Base-by-base conservation (phyloP, 192 early-diverging fungal genomes). In the Coemansia sp. region DNA sequence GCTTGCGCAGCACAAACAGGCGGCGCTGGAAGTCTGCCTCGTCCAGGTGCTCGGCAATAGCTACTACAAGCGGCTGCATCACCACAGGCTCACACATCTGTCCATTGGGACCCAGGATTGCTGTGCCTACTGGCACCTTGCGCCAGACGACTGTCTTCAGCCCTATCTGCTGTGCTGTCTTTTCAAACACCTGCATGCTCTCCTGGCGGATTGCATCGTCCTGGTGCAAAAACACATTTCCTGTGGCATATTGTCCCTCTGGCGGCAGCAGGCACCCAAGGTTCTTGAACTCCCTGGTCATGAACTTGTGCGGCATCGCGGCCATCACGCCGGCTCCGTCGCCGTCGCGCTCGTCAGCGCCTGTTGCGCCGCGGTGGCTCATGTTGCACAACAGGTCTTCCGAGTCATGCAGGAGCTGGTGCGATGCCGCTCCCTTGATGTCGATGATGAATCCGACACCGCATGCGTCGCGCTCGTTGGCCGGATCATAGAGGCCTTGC, bases 281-380 rank as follows among this genome's bases (percentile, higher is more conserved):
- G 9, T 81, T 72, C 3, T 60, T 50, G 31, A 88, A 84, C 53
- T 88, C 89, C 50, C 82, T 79, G 23, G 80, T 70, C 65, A 98
- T 86, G 64, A 97, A 88, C 48, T 86, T 77, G 84, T 98, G 94
- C 25, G 97, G 97, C 72, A 98, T 95, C 20, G 87, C 86, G 6
- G 89, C 83, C 97, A 98, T 98, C 47, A 97, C 89, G 57, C 97
- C 97, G n/a, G 95, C 95, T 65, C 95, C 97, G 79, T 98, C 97
- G 62, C 97, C 97, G 69, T 98, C 97, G 28, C 95, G 88, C 52
- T 88, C 86, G 70, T 97, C 94, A 40, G 95, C 93, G 56, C 93
- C 92, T 6, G 88, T 87, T 14, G 95, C 97, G 66, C 97, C 97
- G 62, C 97, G 88, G 81, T 98, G 97, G 57, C 94, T 95, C 97